These are phyloP conservation scores for Mycena vulgaris DNA, from an alignment of 768 basidiomycete genomes.

Conservation along the genomic window DNA sequence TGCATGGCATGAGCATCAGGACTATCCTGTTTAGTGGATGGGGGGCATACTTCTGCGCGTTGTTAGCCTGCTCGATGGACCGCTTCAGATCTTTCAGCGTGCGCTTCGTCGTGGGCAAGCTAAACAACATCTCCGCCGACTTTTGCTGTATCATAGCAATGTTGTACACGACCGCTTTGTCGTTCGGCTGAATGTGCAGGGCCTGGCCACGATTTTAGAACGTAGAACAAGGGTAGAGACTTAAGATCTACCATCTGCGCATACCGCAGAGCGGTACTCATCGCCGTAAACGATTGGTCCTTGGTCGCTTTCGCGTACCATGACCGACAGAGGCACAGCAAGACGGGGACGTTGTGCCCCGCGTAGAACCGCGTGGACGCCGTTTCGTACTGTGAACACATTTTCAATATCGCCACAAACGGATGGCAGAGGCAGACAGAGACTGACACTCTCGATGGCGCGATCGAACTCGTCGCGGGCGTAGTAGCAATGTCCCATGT, in stretches of 20 bases:
- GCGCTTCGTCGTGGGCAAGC: constrained; percentile 81
- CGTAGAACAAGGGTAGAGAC: neutral
- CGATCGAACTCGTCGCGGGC: constrained; percentile 94
- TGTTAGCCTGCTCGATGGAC: constrained; percentile 84
- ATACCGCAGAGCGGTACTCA: constrained; percentile 88
- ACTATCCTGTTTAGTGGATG: neutral
- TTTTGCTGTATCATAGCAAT: constrained; percentile 99
- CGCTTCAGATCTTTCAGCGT: constrained; percentile 84
- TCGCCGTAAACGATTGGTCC: constrained; percentile 85
- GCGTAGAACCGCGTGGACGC: constrained; percentile 86
- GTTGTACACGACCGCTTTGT: constrained; percentile 94
- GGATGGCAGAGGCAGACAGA: neutral
- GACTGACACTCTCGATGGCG: constrained; percentile 93
- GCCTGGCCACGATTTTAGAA: constrained; percentile 66
- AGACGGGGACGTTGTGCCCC: constrained; percentile 79
- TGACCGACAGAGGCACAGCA: constrained; percentile 91
- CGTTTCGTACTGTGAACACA: constrained; percentile 83
- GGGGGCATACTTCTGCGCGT: constrained; percentile 84
- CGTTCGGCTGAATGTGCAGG: constrained; percentile 84
- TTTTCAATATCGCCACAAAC: neutral
- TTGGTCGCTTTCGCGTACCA: constrained; percentile 96
- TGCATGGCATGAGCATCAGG: constrained; percentile 1
- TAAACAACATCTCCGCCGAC: constrained; percentile 90
- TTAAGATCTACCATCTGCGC: constrained; percentile 76
- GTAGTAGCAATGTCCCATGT: constrained; percentile 98